phyloP scores from a whole-genome alignment of 768 basidiomycete species.

The Termitomyces heimii region DNA sequence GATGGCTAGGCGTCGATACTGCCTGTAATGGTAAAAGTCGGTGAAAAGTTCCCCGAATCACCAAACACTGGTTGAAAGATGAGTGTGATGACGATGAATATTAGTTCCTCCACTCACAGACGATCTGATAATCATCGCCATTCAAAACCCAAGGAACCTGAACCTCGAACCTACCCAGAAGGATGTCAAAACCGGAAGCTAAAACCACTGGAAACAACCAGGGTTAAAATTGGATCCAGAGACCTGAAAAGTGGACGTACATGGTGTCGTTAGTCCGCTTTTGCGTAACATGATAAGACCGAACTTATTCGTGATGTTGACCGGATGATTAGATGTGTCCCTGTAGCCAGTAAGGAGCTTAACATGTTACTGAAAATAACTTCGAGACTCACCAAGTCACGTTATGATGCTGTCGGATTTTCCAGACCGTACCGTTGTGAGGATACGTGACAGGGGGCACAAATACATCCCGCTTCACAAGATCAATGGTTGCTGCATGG shows the following conservation, averaged over 20 bases:
- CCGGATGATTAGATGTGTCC: slow-evolving; percentile 25
- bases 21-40: slow-evolving; percentile 2
- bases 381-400: slow-evolving; percentile 30
- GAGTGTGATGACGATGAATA: background rate
- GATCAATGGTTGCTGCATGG: background rate
- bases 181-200: slow-evolving; percentile 20
- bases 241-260: slow-evolving; percentile 5
- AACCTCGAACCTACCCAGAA: slow-evolving; percentile 18
- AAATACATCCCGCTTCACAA: slow-evolving; percentile 30
- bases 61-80: slow-evolving; percentile 33
- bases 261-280: slow-evolving; percentile 17
- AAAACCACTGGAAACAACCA: slow-evolving; percentile 12
- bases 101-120: slow-evolving; percentile 15
- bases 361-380: slow-evolving; percentile 5
- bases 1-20: background rate
- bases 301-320: slow-evolving; percentile 30
- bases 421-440: slow-evolving; percentile 25
- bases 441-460: slow-evolving; percentile 29
- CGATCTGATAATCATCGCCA: slow-evolving; percentile 19
- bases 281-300: slow-evolving; percentile 29
- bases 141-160: slow-evolving; percentile 19
- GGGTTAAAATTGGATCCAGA: background rate
- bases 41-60: slow-evolving; percentile 40
- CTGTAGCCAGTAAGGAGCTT: slow-evolving; percentile 11
- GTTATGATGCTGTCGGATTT: slow-evolving; percentile 24